Evolutionary conservation across 208 protist genomes (phyloP).

Genomic region (Wallacemonas collosoma): DNA sequence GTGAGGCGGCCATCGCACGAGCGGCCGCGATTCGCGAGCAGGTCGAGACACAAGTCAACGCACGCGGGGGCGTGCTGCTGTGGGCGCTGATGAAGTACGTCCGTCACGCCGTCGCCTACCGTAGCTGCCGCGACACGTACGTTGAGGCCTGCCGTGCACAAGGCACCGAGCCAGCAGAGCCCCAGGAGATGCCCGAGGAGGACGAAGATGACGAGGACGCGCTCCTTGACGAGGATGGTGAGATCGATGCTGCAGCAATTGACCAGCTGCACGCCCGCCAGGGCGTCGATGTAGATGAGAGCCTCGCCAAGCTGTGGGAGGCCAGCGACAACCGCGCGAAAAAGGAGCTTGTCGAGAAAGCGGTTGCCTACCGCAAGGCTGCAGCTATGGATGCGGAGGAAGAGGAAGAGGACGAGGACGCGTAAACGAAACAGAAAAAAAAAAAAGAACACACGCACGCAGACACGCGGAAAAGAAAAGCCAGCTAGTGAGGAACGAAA

Average conservation of each 20-base stretch:
- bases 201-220: slow-evolving; percentile 79
- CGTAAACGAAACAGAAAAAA: neutral
- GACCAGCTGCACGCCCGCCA: slow-evolving; percentile 51
- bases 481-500: too few species aligned
- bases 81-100: slow-evolving; percentile 66
- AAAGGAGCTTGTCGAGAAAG: slow-evolving; percentile 49
- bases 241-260: slow-evolving; percentile 51
- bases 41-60: slow-evolving; percentile 52
- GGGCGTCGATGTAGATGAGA: slow-evolving; percentile 76
- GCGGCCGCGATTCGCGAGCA: slow-evolving; percentile 28
- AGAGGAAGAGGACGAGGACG: slow-evolving; percentile 55
- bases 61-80: slow-evolving; percentile 61
- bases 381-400: slow-evolving; percentile 46
- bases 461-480: too few species aligned
- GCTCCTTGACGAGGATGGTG: slow-evolving; percentile 68
- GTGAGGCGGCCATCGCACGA: slow-evolving; percentile 26
- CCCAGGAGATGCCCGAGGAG: slow-evolving; percentile 70
- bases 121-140: slow-evolving; percentile 64
- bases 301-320: slow-evolving; percentile 75
- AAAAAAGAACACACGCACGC: neutral
- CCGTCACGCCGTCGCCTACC: slow-evolving; percentile 61
- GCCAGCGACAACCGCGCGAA: slow-evolving; percentile 43
- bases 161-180: slow-evolving; percentile 40
- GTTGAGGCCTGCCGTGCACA: slow-evolving; percentile 42
- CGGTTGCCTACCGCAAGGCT: slow-evolving; percentile 36